A percentile compares a stretch with the other conserved stretches of the same genome.
These are phyloP conservation scores for Aspergillus tubingensis DNA, from an alignment of 2,329 filamentous ascomycete genomes.

Conservation along the genomic window DNA sequence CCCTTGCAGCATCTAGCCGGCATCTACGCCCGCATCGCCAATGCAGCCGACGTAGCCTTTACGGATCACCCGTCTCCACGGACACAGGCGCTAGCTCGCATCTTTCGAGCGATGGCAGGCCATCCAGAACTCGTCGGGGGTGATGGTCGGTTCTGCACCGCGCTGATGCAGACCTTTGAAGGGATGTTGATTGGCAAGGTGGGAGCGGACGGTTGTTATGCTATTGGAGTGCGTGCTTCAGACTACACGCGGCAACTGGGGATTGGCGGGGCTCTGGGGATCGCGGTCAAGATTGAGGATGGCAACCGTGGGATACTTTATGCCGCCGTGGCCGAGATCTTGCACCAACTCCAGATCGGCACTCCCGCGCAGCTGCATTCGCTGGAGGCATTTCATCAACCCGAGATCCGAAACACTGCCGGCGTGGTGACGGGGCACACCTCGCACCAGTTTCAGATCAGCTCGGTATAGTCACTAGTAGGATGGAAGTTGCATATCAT, in stretches of 20 bases:
- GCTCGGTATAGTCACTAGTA: background rate
- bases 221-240: slow-evolving; percentile 45
- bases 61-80: slow-evolving; percentile 16
- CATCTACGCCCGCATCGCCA: slow-evolving; percentile 43
- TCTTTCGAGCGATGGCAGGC: slow-evolving; percentile 48
- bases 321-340: slow-evolving; percentile 46
- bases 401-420: slow-evolving; percentile 42
- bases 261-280: slow-evolving; percentile 40
- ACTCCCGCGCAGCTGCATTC: slow-evolving; percentile 29
- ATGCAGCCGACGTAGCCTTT: slow-evolving; percentile 25
- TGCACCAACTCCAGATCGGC: slow-evolving; percentile 48
- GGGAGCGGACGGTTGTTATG: slow-evolving; percentile 54
- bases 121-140: slow-evolving; percentile 51
- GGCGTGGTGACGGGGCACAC: slow-evolving; percentile 40
- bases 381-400: slow-evolving; percentile 38
- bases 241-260: slow-evolving; percentile 41
- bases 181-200: slow-evolving; percentile 50
- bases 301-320: slow-evolving; percentile 50
- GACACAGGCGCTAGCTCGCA: slow-evolving; percentile 31
- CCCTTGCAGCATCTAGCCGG: slow-evolving; percentile 40
- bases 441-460: background rate
- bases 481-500: background rate
- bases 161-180: slow-evolving; percentile 45
- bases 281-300: slow-evolving; percentile 54
- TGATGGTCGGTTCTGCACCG: slow-evolving; percentile 51